Evolutionary conservation across 441 rosid genomes (phyloP), one percentile per base, ranked within the genome.

Genomic region (Brassica balearica): DNA sequence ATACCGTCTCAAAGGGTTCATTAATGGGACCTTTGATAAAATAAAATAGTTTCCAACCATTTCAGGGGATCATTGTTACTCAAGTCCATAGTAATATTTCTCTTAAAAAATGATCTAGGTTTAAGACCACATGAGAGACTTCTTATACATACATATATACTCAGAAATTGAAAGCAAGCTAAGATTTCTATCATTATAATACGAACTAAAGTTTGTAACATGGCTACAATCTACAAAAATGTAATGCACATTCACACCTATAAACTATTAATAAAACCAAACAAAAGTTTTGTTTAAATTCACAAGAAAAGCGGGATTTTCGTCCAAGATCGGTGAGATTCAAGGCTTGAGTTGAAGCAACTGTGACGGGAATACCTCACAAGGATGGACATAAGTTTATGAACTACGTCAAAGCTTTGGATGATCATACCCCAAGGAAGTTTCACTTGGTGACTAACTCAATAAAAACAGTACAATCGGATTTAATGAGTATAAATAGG

Each of bases 1-100:
- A 2, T 51, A 51, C 19, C 41, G 56, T 29, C 25, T 53, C 1
- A 29, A 51, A 53, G 46, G 27, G 48, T 1, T 27, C 62, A 69
- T 27, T 69, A 46, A n/a, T 8, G 38, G 38, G 59, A 68, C 38
- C 22, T 27, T 6, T 53, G 63, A 53, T 53, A 27, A 53, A 63
- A 53, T 25, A 46, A 68, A 23, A 46, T 22, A n/a, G 8, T 20
- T 22, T 58, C 29, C 63, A 20, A 53, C 59, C 17, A 53, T 53
- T 53, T 53, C 17, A 14, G 59, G 8, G 17, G 17, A 51, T 14
- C 56, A 48, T 12, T 46, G 14, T n/a, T 48, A 48, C 14, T 48
- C 56, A 48, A 4, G 3, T 48, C 56, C 14, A 10, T 48, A 48
- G 56, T 12, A 4, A 48, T 48, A 48, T 12, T 5, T 46, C 14